Percentiles rank a stretch among this genome's conserved stretches.
Evolutionary conservation across 148 eudicot genomes (phyloP).

Genomic region (Diospyros kaki): DNA sequence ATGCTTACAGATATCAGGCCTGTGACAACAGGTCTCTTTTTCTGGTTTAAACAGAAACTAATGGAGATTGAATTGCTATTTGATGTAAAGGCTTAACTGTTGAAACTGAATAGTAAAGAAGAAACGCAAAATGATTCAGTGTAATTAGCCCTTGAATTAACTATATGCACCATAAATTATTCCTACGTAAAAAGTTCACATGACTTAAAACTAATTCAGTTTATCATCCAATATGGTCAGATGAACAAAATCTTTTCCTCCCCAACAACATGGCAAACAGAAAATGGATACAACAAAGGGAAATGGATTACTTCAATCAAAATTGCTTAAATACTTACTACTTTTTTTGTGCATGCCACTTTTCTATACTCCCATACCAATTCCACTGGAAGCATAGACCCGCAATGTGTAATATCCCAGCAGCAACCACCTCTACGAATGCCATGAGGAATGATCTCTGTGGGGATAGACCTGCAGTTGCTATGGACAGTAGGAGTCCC

Average conservation of each 20-base stretch:
- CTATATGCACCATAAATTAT: not conserved
- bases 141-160: not conserved
- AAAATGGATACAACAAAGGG: no score
- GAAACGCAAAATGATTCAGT: no score
- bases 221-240: not conserved
- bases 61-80: no score
- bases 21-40: no score
- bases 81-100: no score
- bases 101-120: no score
- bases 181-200: not conserved
- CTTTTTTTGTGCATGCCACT: slow-evolving; percentile 52
- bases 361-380: slow-evolving; percentile 72
- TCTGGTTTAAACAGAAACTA: no score
- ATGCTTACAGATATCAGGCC: no score
- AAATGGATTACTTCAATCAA: no score
- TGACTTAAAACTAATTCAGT: not conserved
- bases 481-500: slow-evolving; percentile 57
- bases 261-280: no score
- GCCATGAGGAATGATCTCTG: slow-evolving; percentile 84
- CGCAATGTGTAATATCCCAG: slow-evolving; percentile 52
- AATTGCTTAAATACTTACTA: slow-evolving; percentile 24
- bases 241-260: no score
- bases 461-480: slow-evolving; percentile 85
- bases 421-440: slow-evolving; percentile 68
- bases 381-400: slow-evolving; percentile 71